phyloP scores from a whole-genome alignment of 228 moss, liverwort and hornwort species.

The Sphagnum fallax region DNA sequence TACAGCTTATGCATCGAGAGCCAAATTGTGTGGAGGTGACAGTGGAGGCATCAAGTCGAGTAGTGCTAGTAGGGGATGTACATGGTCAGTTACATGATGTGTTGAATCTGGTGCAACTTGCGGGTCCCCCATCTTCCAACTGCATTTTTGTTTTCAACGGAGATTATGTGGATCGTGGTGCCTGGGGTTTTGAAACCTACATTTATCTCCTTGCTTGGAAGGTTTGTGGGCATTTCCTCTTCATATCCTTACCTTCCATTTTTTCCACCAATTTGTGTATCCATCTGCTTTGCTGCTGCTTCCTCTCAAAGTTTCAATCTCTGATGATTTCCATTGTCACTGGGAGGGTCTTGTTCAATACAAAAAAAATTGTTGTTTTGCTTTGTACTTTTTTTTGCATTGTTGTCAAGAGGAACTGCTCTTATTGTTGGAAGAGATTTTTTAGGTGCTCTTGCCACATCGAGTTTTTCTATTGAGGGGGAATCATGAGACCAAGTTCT shows the following conservation, averaged over 20 bases:
- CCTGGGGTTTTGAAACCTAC: constrained; percentile 99
- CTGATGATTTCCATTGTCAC: too few species aligned
- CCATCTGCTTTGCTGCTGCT: background rate
- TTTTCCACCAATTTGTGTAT: constrained; percentile 1
- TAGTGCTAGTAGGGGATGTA: constrained; percentile 89
- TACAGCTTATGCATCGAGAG: constrained; percentile 73
- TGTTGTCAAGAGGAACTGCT: background rate
- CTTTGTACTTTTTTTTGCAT: background rate
- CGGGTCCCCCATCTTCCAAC: constrained; percentile 58
- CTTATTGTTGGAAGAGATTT: background rate
- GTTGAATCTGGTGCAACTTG: constrained; percentile 68
- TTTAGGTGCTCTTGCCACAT: constrained; percentile 74
- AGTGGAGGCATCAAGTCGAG: constrained; percentile 51
- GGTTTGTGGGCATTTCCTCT: constrained; percentile 25
- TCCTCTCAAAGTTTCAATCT: too few species aligned
- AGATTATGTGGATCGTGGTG: constrained; percentile 95
- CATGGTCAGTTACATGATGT: constrained; percentile 98
- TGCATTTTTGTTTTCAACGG: constrained; percentile 88
- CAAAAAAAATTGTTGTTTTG: too few species aligned
- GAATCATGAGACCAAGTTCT: constrained; percentile 98
- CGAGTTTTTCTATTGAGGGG: constrained; percentile 85
- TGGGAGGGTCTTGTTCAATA: too few species aligned
- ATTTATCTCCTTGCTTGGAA: constrained; percentile 91
- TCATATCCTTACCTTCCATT: background rate
- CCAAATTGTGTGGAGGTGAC: constrained; percentile 82